Conservation (phyloP, 495 filamentous ascomycete species). For the Daldinia loculata region DNA sequence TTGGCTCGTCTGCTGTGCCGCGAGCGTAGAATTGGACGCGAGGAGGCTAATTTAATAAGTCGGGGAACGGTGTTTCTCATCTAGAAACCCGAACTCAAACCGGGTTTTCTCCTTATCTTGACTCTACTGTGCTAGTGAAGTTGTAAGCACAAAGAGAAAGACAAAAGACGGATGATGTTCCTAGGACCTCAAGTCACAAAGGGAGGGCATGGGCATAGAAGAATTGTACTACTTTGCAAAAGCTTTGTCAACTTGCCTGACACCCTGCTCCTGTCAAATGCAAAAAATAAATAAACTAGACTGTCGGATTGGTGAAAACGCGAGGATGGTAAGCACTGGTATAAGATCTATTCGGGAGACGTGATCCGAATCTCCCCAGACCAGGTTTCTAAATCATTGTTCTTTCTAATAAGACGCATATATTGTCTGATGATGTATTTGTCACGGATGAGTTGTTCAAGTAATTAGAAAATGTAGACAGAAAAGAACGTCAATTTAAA, state of each 20-base stretch:
- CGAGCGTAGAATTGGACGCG: constrained; percentile 10
- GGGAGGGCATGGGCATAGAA: background rate
- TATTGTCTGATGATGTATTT: background rate
- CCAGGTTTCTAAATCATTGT: background rate
- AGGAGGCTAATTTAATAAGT: constrained; percentile 22
- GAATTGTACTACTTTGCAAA: background rate
- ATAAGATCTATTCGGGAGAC: constrained; percentile 9
- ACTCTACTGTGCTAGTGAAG: background rate
- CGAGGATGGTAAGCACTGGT: constrained; percentile 9
- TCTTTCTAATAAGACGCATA: background rate
- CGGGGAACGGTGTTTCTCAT: background rate
- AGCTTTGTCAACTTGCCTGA: too few species aligned
- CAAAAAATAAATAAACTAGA: background rate
- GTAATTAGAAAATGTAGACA: background rate
- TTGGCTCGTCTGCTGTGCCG: constrained; percentile 24
- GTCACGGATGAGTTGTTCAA: background rate
- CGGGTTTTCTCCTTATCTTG: background rate
- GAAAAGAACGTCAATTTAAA: background rate
- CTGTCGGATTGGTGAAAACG: constrained; percentile 19
- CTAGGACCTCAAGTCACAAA: background rate
- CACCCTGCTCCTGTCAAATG: background rate
- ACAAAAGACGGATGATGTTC: constrained; percentile 1
- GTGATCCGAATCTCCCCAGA: background rate
- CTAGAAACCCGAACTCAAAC: constrained; percentile 17
- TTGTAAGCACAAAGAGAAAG: constrained; percentile 6